phyloP scores from a whole-genome alignment of 768 basidiomycete genomes.

The Terana coerulea region DNA sequence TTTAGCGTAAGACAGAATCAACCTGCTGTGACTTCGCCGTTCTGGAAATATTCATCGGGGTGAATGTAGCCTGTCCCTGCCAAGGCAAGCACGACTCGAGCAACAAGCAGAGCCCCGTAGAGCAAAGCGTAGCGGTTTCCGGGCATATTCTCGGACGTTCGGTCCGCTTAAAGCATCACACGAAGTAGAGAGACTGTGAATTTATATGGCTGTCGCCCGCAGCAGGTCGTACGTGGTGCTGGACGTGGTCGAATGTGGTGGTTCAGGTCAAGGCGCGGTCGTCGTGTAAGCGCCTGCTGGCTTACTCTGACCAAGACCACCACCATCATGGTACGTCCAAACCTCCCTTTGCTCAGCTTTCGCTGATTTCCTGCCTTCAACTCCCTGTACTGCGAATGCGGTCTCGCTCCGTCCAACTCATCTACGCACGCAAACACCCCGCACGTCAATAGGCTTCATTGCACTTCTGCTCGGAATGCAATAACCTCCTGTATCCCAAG shows the following conservation, averaged over 20 bases:
- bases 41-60: constrained; percentile 40
- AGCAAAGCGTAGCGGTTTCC: neutral
- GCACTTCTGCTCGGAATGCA: constrained; percentile 92
- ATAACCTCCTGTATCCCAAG: constrained; percentile 91
- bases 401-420: neutral
- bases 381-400: neutral
- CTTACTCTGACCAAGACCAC: constrained; percentile 1
- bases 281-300: neutral
- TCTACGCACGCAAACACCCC: too few species aligned
- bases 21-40: constrained; percentile 37
- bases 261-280: neutral
- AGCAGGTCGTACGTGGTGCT: too few species aligned
- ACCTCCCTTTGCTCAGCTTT: neutral
- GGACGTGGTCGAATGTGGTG: too few species aligned
- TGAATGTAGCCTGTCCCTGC: constrained; percentile 36
- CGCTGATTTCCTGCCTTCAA: neutral
- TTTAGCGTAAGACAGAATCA: neutral
- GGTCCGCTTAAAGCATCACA: too few species aligned
- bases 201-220: too few species aligned
- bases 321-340: constrained; percentile 10
- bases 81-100: constrained; percentile 28
- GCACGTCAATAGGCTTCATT: constrained; percentile 59
- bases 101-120: constrained; percentile 14
- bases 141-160: too few species aligned
- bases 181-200: too few species aligned